Percentiles rank a stretch among this genome's conserved stretches.
Evolutionary conservation across 306 rosid species (phyloP).

Genomic region (Betula pendula): DNA sequence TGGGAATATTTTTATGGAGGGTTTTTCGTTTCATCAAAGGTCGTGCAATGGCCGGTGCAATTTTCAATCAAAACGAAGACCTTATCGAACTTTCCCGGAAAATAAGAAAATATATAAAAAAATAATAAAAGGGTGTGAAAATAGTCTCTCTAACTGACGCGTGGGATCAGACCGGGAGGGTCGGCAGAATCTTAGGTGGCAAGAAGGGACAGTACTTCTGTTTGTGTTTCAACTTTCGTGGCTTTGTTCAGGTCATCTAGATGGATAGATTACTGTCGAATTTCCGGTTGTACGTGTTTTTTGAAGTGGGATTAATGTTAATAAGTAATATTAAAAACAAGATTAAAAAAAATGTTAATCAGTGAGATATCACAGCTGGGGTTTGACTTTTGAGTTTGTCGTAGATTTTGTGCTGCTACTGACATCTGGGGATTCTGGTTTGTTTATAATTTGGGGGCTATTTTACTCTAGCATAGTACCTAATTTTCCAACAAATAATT

Average conservation of each 20-base stretch:
- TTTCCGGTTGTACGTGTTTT: constrained; percentile 6
- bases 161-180: constrained; percentile 41
- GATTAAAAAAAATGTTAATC: too few relatives aligned
- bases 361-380: constrained; percentile 47
- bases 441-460: background rate
- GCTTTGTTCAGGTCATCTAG: constrained; percentile 34
- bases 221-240: constrained; percentile 7
- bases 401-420: constrained; percentile 27
- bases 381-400: constrained; percentile 23
- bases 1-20: constrained; percentile 30
- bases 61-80: constrained; percentile 30
- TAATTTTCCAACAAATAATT: background rate
- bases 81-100: constrained; percentile 39
- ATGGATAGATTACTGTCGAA: constrained; percentile 11
- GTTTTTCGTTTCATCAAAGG: constrained; percentile 39
- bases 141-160: constrained; percentile 36
- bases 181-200: constrained; percentile 44
- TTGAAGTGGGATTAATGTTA: constrained; percentile 33
- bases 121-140: background rate
- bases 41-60: constrained; percentile 83
- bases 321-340: too few relatives aligned
- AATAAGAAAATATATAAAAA: background rate
- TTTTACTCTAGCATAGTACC: constrained; percentile 5
- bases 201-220: constrained; percentile 26
- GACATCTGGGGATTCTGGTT: constrained; percentile 4